A percentile compares a stretch with the other conserved stretches of the same genome.
These are phyloP conservation scores for Russula virescens DNA, from an alignment of 768 basidiomycete genomes.

Conservation along the genomic window DNA sequence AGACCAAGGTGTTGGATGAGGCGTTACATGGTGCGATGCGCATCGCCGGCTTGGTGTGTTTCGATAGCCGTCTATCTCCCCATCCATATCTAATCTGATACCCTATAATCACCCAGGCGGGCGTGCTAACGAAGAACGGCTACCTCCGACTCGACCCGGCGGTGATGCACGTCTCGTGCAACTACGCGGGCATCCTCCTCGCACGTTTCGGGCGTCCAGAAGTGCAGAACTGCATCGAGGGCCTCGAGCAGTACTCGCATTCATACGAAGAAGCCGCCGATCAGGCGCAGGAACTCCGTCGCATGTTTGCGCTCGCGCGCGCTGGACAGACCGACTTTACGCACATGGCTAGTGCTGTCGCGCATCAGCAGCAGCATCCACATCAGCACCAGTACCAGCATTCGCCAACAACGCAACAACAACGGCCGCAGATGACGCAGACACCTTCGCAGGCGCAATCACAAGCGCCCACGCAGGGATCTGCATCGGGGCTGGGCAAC, in stretches of 20 bases:
- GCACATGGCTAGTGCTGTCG: slow-evolving; percentile 37
- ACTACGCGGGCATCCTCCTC: slow-evolving; percentile 75
- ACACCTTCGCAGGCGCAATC: background rate
- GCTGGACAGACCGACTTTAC: slow-evolving; percentile 36
- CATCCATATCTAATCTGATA: background rate
- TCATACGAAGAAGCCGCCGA: slow-evolving; percentile 85
- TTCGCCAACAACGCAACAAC: slow-evolving; percentile 1
- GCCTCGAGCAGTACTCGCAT: slow-evolving; percentile 81
- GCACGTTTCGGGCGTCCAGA: slow-evolving; percentile 80
- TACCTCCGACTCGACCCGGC: slow-evolving; percentile 88
- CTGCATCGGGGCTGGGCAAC: background rate
- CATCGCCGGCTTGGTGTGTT: slow-evolving; percentile 77
- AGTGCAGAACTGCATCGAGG: slow-evolving; percentile 76
- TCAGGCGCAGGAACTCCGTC: slow-evolving; percentile 59
- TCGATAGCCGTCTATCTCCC: background rate
- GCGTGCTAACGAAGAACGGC: slow-evolving; percentile 79
- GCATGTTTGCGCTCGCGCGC: slow-evolving; percentile 40
- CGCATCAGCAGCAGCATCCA: slow-evolving; percentile 25
- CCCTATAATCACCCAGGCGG: slow-evolving; percentile 42
- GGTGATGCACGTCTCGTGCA: slow-evolving; percentile 83
- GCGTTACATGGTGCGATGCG: slow-evolving; percentile 80
- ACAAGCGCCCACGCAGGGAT: too few relatives aligned
- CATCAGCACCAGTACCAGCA: slow-evolving; percentile 1
- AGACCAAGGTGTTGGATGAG: slow-evolving; percentile 71
- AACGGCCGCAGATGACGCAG: too few relatives aligned